Base-by-base conservation (phyloP, 2,329 filamentous ascomycete genomes). In the Ramichloridium luteum region DNA sequence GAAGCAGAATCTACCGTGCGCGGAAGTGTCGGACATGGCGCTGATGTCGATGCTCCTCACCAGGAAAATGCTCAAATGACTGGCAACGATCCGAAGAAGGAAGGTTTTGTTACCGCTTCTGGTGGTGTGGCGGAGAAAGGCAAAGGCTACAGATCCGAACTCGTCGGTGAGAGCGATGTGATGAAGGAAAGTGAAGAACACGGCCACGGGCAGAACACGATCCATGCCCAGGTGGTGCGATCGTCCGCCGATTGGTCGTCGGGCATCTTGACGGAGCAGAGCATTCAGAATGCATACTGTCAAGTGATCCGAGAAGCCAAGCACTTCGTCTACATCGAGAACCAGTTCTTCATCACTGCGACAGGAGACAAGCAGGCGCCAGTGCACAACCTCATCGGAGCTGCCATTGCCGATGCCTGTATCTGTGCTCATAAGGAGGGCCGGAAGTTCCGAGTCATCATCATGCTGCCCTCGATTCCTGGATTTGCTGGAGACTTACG, bases 341-440 rank as follows among this genome's bases (percentile, higher is more conserved):
- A 96, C 49, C 90, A 98, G 50, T 96, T 96, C 63, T 98, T 96
- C 66, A 94, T 92, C 52, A 92, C 85, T 1, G 82, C 90, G 0
- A 96, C 88, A 0, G 84, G 84, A 6, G 77, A 90, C n/a, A 59
- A 93, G 20, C 86, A 94, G 54, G 61, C 67, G 1, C 88, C 88
- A 0, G 74, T 96, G 14, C 76, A 84, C 56, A 98, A 98, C 53
- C 79, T 75, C 12, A 80, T 98, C 32, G 90, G 90, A 9, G 68
- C 68, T 5, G 78, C 90, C 2, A 93, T 98, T 32, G 90, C 94
- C 2, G 85, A 98, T 35, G 86, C 88, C 1, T 78, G 85, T 15
- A 73, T 94, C 3, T 69, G 72, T 18, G 88, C 90, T 4, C 75
- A 70, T 5, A 80, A 86, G 50, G 85, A 92, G 52, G 72, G 71